Evolutionary conservation across 164 flowering plant genomes (phyloP).

Genomic region (Sextonia rubra): DNA sequence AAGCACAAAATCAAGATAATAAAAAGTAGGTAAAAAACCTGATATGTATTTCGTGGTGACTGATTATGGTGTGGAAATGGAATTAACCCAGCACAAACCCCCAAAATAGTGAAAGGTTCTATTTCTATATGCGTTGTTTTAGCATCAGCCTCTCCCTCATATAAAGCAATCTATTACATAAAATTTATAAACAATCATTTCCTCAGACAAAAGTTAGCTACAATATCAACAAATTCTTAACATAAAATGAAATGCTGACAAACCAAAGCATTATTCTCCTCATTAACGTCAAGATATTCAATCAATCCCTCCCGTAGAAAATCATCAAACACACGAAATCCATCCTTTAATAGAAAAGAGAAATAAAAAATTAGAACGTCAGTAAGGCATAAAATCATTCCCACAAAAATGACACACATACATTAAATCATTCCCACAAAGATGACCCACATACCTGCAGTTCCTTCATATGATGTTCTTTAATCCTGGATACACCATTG

Average conservation of each 20-base stretch:
- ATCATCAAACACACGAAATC: constrained; percentile 76
- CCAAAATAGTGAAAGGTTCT: constrained; percentile 94
- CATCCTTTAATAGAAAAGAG: constrained; percentile 50
- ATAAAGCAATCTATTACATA: constrained; percentile 66
- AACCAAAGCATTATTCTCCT: constrained; percentile 96
- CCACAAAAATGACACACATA: constrained; percentile 1
- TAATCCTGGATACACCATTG: constrained; percentile 81
- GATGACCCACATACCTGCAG: constrained; percentile 43
- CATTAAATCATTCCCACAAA: neutral
- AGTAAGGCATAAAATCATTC: neutral
- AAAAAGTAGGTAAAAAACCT: constrained; percentile 39
- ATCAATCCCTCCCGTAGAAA: constrained; percentile 84
- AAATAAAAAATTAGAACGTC: neutral
- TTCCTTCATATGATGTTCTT: constrained; percentile 89
- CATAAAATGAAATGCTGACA: constrained; percentile 17
- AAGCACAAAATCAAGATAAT: neutral
- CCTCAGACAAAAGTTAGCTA: neutral
- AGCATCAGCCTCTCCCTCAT: constrained; percentile 66
- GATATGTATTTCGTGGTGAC: constrained; percentile 98
- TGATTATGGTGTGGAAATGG: constrained; percentile 98
- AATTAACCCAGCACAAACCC: constrained; percentile 87
- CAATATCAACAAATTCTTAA: neutral
- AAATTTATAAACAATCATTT: neutral
- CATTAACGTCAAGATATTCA: constrained; percentile 98
- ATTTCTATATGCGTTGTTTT: constrained; percentile 93